Evolutionary conservation across 495 filamentous ascomycete species (phyloP), one percentile per base, ranked within the genome.

Genomic region (Penicillium roqueforti): DNA sequence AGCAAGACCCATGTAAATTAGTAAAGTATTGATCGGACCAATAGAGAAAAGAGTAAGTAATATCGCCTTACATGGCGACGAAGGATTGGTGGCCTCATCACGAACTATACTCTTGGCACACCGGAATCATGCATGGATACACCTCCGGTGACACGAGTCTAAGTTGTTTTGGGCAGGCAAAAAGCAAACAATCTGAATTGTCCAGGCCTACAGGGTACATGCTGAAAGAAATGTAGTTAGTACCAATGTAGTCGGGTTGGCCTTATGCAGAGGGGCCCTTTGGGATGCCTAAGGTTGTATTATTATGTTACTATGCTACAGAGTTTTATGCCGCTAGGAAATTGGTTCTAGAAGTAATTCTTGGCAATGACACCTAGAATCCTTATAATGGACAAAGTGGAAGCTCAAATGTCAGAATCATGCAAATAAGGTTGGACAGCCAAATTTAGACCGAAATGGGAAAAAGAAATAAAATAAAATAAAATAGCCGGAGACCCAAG

Each of bases 11-110:
- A 13, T 36, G 1, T 36, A 16, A 36, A 16, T 0, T 36, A 8
- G 16, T 16, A 6, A 16, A n/a, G n/a, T 31, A 36, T 8, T n/a
- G 10, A 20, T 25, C 5, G 13, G 18, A 19, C 45, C 45, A 47
- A 47, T 47, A 36, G 29, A 11, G 22, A 36, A 47, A 47, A 36
- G 16, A 23, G 29, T 1, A 4, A 2, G 9, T 22, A 36, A 32
- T 36, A 32, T 47, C 29, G 36, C 13, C 1, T 34, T 29, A 6
- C 29, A 47, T 34, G 5, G 6, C 19, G 18, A 29, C 19, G 45
- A 49, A 34, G 22, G 47, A 49, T 49, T 49, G 47, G 37, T 42
- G 16, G 48, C 13, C 47, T 50, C 42, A 18, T 43, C 20, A 43
- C 13, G 39, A 43, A 52, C 49, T 38, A 32, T 28, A 2, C 19